Conservation (phyloP, 192 early-diverging fungal genomes). For the Geosiphon pyriformis region DNA sequence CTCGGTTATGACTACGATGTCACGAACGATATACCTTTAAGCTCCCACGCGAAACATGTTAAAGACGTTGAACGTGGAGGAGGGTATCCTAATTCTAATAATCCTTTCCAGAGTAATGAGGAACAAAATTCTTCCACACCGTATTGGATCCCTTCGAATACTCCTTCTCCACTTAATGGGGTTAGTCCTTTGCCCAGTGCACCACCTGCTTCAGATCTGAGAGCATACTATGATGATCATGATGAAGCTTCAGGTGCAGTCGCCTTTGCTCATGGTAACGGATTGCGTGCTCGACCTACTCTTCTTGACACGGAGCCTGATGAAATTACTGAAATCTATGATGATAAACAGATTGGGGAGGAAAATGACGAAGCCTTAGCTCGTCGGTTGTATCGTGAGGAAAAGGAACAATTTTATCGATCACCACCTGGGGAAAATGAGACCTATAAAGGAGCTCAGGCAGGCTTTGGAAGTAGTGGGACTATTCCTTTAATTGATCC, state of each 20-base stretch:
- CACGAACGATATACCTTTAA: not conserved
- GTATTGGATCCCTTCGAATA: not conserved
- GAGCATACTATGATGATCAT: not conserved
- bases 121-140: not conserved
- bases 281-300: too few species aligned
- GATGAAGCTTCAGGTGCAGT: too few species aligned
- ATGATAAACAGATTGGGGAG: not conserved
- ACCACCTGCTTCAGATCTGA: constrained; percentile 5
- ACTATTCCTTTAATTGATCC: not conserved
- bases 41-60: not conserved
- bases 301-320: too few species aligned
- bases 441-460: not conserved
- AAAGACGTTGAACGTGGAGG: not conserved
- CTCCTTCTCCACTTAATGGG: not conserved
- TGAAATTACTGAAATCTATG: too few species aligned
- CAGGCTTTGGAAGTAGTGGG: not conserved
- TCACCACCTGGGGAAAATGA: not conserved
- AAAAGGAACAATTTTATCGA: not conserved
- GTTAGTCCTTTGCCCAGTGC: constrained; percentile 3
- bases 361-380: constrained; percentile 18
- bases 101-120: not conserved
- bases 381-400: constrained; percentile 11
- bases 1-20: not conserved
- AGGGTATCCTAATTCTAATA: not conserved
- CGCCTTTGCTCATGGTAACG: too few species aligned